Base-by-base conservation (phyloP, 306 rosid species). In the Purshia tridentata region DNA sequence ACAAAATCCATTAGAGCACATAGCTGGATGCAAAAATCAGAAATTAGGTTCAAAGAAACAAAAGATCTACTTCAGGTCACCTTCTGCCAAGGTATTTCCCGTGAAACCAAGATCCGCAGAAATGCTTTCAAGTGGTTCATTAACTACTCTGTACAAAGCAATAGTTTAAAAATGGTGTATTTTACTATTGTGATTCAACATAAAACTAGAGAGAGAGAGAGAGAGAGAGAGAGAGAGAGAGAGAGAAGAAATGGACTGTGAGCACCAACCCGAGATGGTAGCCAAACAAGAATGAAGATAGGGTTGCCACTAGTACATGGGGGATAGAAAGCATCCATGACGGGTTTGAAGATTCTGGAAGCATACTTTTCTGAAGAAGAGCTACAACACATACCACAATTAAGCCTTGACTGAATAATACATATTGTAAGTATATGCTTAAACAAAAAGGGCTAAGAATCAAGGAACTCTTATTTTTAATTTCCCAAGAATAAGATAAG, bases 81-180 rank as follows among this genome's bases (percentile, higher is more conserved):
- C 98, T 91, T 94, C 98, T 57, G 97, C 96, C 89, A 94, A 22
- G 67, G 97, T 86, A 85, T 89, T 91, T 58, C 98, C 98, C 60
- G 54, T 85, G 86, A 94, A 94, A 75, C 97, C 96, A 79, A 94
- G 98, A 85, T 91, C 98, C 64, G 35, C 37, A 75, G 98, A 88
- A 76, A 94, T 94, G 85, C 88, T 89, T 83, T 91, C 98, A 44
- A 94, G 92, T 19, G 98, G 98, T 85, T 94, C 98, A 79, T 94
- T 94, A 69, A 91, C 97, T 63, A 94, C 97, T 56, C 98, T 94
- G 89, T 41, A 76, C 45, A 78, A 62, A 69, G 67, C 65, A 78
- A 76, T 77, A 76, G 59, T 42, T 22, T n/a, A 69, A 65, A 65
- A 69, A 76, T 44, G 11, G 44, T n/a, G 22, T 14, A 40, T 42